Percentiles rank a stretch among this genome's conserved stretches.
Evolutionary conservation across 129 eudicot species (phyloP).

Genomic region (Lactuca saligna): DNA sequence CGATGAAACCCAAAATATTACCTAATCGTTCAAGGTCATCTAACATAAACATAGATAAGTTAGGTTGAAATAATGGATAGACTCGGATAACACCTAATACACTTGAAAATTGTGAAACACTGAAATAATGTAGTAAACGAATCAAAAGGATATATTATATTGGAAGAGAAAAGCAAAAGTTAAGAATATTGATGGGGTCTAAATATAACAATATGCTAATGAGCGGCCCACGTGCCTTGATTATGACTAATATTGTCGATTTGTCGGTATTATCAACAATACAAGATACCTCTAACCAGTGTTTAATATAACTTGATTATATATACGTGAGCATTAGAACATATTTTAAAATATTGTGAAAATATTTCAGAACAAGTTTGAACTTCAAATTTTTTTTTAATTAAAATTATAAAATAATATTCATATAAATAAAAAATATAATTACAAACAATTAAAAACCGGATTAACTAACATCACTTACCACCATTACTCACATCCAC

Average conservation of each 20-base stretch:
- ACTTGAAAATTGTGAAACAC: slow-evolving; percentile 7
- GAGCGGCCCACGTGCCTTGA: slow-evolving; percentile 38
- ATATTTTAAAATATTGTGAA: no score
- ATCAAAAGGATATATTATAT: slow-evolving; percentile 21
- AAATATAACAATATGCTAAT: slow-evolving; percentile 26
- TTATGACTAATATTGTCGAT: slow-evolving; percentile 31
- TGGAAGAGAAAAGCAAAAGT: slow-evolving; percentile 33
- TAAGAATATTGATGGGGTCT: slow-evolving; percentile 35
- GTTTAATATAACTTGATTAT: no score
- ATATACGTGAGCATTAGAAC: no score
- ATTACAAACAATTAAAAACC: no score
- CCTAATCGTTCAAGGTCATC: background rate
- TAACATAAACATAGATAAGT: background rate
- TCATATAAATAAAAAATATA: no score
- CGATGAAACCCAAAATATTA: no score
- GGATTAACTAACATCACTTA: no score
- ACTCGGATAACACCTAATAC: slow-evolving; percentile 3
- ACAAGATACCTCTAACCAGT: background rate
- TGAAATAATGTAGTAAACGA: slow-evolving; percentile 26
- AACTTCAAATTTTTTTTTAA: no score
- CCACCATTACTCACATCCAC: no score
- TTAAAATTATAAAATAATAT: no score
- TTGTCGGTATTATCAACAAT: slow-evolving; percentile 27
- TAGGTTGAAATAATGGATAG: background rate
- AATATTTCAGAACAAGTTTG: no score